Percentiles rank a stretch among this genome's conserved stretches.
These are phyloP conservation scores for Chaetothyriales sp. DNA, from an alignment of 2,329 filamentous ascomycete genomes.

Conservation along the genomic window DNA sequence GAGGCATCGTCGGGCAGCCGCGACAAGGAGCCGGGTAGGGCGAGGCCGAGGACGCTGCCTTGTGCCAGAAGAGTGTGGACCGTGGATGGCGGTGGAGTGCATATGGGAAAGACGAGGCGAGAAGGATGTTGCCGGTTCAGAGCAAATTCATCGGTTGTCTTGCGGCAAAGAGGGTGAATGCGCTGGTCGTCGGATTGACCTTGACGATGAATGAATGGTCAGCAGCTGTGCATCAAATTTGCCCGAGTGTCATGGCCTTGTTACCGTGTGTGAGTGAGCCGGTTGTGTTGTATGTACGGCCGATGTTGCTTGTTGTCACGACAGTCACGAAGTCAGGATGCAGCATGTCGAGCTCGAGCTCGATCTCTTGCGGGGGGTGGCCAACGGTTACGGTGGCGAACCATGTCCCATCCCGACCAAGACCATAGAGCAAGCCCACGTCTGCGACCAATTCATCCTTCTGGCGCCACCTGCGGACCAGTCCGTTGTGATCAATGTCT, in stretches of 20 bases:
- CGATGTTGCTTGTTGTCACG: constrained; percentile 20
- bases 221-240: background rate
- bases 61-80: constrained; percentile 18
- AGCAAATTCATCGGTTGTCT: constrained; percentile 16
- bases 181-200: constrained; percentile 13
- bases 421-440: constrained; percentile 10
- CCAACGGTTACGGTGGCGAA: constrained; percentile 19
- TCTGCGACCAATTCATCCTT: constrained; percentile 10
- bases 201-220: constrained; percentile 2
- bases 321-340: constrained; percentile 21
- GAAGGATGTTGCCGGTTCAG: constrained; percentile 3
- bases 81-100: constrained; percentile 19
- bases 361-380: constrained; percentile 16
- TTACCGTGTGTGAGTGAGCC: constrained; percentile 19
- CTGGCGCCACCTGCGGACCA: constrained; percentile 19
- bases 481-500: constrained; percentile 20
- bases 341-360: constrained; percentile 23
- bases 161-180: constrained; percentile 17
- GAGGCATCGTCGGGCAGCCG: constrained; percentile 14
- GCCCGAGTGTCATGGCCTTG: background rate
- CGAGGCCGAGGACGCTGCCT: constrained; percentile 22
- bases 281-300: constrained; percentile 19
- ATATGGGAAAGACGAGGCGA: constrained; percentile 19
- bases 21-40: constrained; percentile 18
- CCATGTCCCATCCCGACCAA: constrained; percentile 17